Conservation (phyloP, 139 green algal species). For the Haematococcus lacustris region DNA sequence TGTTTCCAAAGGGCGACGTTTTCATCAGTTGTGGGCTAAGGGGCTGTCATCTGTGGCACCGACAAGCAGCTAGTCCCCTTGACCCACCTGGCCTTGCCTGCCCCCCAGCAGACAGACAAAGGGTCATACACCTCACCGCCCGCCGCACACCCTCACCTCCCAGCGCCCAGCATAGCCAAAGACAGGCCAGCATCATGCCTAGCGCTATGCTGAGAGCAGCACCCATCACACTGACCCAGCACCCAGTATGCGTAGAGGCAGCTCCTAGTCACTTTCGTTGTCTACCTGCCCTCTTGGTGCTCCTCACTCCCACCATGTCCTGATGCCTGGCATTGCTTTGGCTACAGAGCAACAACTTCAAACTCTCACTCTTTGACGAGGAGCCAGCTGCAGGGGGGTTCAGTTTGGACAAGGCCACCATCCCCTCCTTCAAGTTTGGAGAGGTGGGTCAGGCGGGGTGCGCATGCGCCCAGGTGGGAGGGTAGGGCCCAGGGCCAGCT, state of each 20-base stretch:
- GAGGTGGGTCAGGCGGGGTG: not conserved
- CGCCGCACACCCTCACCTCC: no score
- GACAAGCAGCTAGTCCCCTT: no score
- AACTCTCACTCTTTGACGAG: slow-evolving; percentile 11
- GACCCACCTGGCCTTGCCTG: no score
- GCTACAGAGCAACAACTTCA: slow-evolving; percentile 9
- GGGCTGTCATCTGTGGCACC: not conserved
- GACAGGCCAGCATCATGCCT: no score
- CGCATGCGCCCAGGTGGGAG: not conserved
- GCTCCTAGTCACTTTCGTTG: not conserved
- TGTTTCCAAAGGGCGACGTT: not conserved
- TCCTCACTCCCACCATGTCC: not conserved
- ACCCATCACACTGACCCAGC: no score
- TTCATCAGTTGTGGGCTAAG: not conserved
- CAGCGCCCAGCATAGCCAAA: no score
- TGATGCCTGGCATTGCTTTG: not conserved
- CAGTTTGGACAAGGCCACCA: not conserved
- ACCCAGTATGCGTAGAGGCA: not conserved
- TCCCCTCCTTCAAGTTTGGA: slow-evolving; percentile 3
- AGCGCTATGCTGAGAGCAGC: no score
- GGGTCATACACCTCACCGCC: no score
- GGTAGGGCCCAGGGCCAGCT: not conserved
- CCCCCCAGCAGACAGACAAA: no score
- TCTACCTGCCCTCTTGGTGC: not conserved
- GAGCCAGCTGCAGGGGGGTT: not conserved